phyloP scores from a whole-genome alignment of 73 alveolate genomes.

The Paramecium caudatum region DNA sequence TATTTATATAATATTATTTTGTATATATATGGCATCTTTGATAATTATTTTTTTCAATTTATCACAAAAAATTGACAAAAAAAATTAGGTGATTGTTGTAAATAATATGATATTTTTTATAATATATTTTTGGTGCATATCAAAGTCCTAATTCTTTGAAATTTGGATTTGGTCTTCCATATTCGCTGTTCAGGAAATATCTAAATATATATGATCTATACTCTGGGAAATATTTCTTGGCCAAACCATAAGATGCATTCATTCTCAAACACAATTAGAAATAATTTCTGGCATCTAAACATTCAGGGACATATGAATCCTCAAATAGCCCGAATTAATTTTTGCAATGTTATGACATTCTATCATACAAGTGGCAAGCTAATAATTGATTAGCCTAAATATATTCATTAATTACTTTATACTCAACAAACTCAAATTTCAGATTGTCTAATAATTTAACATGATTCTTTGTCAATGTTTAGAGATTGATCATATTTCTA shows the following conservation, averaged over 20 bases:
- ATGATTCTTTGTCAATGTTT: constrained; percentile 73
- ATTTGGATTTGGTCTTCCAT: constrained; percentile 77
- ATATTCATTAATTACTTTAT: constrained; percentile 60
- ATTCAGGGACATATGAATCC: constrained; percentile 74
- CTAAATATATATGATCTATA: constrained; percentile 3
- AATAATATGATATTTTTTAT: background rate
- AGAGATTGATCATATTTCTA: constrained; percentile 68
- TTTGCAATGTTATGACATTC: constrained; percentile 77
- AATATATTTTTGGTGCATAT: background rate
- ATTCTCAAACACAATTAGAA: constrained; percentile 70
- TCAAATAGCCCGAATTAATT: constrained; percentile 76
- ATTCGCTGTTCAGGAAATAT: constrained; percentile 68
- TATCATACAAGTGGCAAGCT: constrained; percentile 76
- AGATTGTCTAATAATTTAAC: constrained; percentile 67
- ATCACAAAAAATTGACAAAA: background rate
- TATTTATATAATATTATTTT: background rate
- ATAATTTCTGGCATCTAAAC: constrained; percentile 75
- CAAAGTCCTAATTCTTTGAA: constrained; percentile 73
- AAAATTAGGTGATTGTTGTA: background rate
- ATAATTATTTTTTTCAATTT: background rate
- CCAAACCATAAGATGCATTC: constrained; percentile 73
- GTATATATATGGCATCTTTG: background rate
- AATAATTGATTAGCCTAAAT: constrained; percentile 70
- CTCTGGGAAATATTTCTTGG: constrained; percentile 78
- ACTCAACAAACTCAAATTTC: constrained; percentile 77